These are phyloP conservation scores for Pelargonium citronellum DNA, from an alignment of 441 rosid genomes.

Conservation along the genomic window DNA sequence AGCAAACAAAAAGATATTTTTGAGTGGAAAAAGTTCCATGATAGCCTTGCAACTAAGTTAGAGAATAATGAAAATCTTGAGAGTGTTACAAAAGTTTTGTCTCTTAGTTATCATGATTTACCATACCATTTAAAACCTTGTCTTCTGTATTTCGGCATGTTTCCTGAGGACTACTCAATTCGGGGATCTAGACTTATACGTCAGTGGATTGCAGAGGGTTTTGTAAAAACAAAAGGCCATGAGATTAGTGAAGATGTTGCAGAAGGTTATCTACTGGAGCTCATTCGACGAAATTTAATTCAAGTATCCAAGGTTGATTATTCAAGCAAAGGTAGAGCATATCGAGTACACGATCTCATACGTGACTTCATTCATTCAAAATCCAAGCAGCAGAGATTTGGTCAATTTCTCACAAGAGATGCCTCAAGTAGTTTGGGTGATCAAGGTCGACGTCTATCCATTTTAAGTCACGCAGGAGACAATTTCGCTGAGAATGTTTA, in stretches of 20 bases:
- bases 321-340: neutral
- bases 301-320: neutral
- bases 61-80: neutral
- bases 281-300: conserved; percentile 11
- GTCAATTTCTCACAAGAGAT: neutral
- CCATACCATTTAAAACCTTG: conserved; percentile 6
- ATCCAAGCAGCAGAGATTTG: neutral
- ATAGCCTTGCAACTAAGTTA: neutral
- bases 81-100: no score
- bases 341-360: conserved; percentile 14
- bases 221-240: neutral
- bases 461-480: neutral
- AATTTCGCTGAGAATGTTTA: neutral
- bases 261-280: neutral
- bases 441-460: conserved; percentile 4
- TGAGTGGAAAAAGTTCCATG: conserved; percentile 8
- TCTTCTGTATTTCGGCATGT: neutral
- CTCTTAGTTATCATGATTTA: conserved; percentile 3
- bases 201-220: conserved; percentile 16
- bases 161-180: neutral
- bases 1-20: neutral
- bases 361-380: conserved; percentile 9
- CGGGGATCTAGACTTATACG: no score
- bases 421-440: neutral
- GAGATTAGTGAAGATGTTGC: conserved; percentile 3